Percentiles rank a stretch among this genome's conserved stretches.
phyloP scores from a whole-genome alignment of 495 filamentous ascomycete genomes.

The Penicillium tannophilum region DNA sequence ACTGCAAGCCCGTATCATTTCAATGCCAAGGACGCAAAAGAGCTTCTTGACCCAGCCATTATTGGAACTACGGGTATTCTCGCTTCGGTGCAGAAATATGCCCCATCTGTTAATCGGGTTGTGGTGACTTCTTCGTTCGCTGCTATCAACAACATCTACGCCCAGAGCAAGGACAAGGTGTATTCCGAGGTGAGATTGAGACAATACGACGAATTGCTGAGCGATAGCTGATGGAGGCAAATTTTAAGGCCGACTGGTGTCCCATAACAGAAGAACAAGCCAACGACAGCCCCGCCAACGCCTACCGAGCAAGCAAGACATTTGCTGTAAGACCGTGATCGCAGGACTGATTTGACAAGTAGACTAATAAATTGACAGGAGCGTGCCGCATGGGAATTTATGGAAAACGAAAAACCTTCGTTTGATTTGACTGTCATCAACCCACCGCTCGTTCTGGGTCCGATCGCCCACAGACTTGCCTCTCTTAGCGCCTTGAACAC shows the following conservation, averaged over 20 bases:
- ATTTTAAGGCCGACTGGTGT: slow-evolving; percentile 65
- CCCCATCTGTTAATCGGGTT: slow-evolving; percentile 48
- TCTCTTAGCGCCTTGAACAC: slow-evolving; percentile 57
- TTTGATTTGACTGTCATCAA: slow-evolving; percentile 65
- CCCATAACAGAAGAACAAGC: slow-evolving; percentile 68
- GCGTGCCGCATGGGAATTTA: slow-evolving; percentile 67
- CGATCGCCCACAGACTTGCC: slow-evolving; percentile 52
- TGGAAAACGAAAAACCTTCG: slow-evolving; percentile 60
- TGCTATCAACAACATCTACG: slow-evolving; percentile 56
- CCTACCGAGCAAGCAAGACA: slow-evolving; percentile 53
- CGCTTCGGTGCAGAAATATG: slow-evolving; percentile 45
- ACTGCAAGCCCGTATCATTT: slow-evolving; percentile 76
- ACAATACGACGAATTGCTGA: background rate
- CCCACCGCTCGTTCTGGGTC: slow-evolving; percentile 63
- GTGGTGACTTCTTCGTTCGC: slow-evolving; percentile 79
- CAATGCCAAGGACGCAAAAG: slow-evolving; percentile 31
- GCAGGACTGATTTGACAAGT: background rate
- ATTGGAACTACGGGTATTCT: slow-evolving; percentile 50
- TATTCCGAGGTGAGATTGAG: slow-evolving; percentile 56
- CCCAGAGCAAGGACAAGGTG: slow-evolving; percentile 39
- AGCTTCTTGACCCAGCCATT: slow-evolving; percentile 39
- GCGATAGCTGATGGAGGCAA: background rate
- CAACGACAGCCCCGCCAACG: slow-evolving; percentile 31
- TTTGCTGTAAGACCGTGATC: slow-evolving; percentile 27
- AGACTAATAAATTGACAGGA: slow-evolving; percentile 27